Percentiles rank a stretch among this genome's conserved stretches.
Evolutionary conservation across 1,284 basidiomycete genomes (phyloP).

Genomic region (Sparassis latifolia): DNA sequence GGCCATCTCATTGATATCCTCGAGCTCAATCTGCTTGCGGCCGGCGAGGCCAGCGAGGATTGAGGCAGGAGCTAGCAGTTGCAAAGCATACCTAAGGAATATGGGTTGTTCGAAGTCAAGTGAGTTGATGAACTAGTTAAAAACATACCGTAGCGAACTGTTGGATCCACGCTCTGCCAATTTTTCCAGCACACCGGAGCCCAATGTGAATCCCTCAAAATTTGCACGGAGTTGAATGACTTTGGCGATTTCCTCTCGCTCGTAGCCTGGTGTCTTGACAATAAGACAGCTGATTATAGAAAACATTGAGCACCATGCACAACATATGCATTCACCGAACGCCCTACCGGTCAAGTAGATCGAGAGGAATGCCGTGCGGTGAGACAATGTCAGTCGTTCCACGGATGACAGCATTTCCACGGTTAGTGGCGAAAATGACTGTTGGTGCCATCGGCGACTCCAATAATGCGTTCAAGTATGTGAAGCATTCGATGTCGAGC

Average conservation of each 20-base stretch:
- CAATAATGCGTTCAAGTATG: slow-evolving; percentile 92
- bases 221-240: slow-evolving; percentile 85
- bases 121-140: neutral
- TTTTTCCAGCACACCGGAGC: slow-evolving; percentile 72
- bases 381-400: slow-evolving; percentile 90
- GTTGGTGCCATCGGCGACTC: slow-evolving; percentile 97
- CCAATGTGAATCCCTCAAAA: slow-evolving; percentile 81
- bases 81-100: slow-evolving; percentile 74
- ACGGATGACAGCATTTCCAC: slow-evolving; percentile 86
- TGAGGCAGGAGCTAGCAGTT: slow-evolving; percentile 88
- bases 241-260: slow-evolving; percentile 79
- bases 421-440: slow-evolving; percentile 94
- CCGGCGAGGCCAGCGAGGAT: slow-evolving; percentile 80
- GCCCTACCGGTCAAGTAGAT: slow-evolving; percentile 82
- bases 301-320: slow-evolving; percentile 3
- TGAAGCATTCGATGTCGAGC: slow-evolving; percentile 99
- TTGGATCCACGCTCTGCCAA: slow-evolving; percentile 81
- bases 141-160: slow-evolving; percentile 72
- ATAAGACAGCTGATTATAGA: slow-evolving; percentile 75
- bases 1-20: slow-evolving; percentile 89
- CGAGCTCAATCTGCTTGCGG: slow-evolving; percentile 73
- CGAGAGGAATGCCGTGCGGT: slow-evolving; percentile 92
- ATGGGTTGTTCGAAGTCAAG: neutral
- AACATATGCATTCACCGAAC: neutral
- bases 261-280: slow-evolving; percentile 87